Conservation (phyloP, 768 basidiomycete species). For the Pholiota microspora region DNA sequence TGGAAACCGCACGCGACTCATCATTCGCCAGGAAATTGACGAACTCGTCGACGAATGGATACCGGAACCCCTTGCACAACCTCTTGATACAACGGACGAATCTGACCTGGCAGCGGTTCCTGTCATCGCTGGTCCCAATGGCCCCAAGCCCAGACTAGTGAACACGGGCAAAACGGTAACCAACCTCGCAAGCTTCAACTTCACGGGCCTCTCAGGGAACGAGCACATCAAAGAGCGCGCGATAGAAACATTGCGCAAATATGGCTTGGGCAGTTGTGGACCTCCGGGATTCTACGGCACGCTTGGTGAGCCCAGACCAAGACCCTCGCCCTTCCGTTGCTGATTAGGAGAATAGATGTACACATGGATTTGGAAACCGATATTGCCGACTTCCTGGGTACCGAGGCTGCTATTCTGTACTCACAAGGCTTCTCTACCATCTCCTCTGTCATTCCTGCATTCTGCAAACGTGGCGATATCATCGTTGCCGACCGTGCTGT, state of each 20-base stretch:
- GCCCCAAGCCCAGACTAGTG: slow-evolving; percentile 80
- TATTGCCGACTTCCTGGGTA: slow-evolving; percentile 87
- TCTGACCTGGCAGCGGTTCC: slow-evolving; percentile 75
- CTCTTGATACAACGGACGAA: slow-evolving; percentile 57
- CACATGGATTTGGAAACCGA: slow-evolving; percentile 88
- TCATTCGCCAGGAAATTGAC: slow-evolving; percentile 71
- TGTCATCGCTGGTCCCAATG: slow-evolving; percentile 74
- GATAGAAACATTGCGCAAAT: slow-evolving; percentile 79
- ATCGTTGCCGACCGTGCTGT: slow-evolving; percentile 98
- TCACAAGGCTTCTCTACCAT: slow-evolving; percentile 92
- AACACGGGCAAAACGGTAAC: slow-evolving; percentile 68
- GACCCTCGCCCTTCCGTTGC: neutral
- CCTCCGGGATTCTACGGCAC: slow-evolving; percentile 98
- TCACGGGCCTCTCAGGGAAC: slow-evolving; percentile 85
- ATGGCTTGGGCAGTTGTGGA: slow-evolving; percentile 93
- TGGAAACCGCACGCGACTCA: neutral
- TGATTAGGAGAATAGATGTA: slow-evolving; percentile 56
- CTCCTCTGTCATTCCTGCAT: slow-evolving; percentile 93
- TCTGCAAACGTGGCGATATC: slow-evolving; percentile 96
- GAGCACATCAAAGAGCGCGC: slow-evolving; percentile 85
- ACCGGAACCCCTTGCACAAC: slow-evolving; percentile 77
- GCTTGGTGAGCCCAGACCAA: slow-evolving; percentile 58
- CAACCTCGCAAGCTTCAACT: slow-evolving; percentile 91
- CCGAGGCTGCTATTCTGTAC: slow-evolving; percentile 88
- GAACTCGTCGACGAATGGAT: slow-evolving; percentile 95